phyloP scores from a whole-genome alignment of 176 grass and related monocot genomes.

The Microstegium vimineum region DNA sequence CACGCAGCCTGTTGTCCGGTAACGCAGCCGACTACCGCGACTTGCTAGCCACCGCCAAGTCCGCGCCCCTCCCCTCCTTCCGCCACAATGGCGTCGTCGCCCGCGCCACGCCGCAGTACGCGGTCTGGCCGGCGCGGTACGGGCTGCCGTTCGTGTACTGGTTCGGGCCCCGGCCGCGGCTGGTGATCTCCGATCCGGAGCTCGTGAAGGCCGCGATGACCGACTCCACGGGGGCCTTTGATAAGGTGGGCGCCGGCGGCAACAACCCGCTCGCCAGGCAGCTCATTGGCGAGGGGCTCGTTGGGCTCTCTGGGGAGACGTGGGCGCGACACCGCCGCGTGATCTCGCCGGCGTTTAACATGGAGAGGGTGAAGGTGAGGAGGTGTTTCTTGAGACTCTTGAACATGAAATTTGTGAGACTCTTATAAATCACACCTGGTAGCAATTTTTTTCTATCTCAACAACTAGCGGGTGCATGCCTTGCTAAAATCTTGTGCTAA shows the following conservation, averaged over 20 bases:
- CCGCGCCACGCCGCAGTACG: constrained; percentile 52
- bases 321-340: constrained; percentile 69
- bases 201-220: constrained; percentile 46
- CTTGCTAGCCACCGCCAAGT: constrained; percentile 30
- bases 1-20: constrained; percentile 46
- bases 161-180: constrained; percentile 51
- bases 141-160: constrained; percentile 65
- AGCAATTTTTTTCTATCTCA: not conserved
- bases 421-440: not conserved
- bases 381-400: not conserved
- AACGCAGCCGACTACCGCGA: constrained; percentile 37
- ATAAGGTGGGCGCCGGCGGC: not conserved
- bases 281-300: constrained; percentile 58
- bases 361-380: constrained; percentile 77
- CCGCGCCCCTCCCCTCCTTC: constrained; percentile 45
- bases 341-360: constrained; percentile 75
- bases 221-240: constrained; percentile 51
- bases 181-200: constrained; percentile 53
- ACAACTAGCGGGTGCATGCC: not conserved
- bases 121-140: constrained; percentile 46
- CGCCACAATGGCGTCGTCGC: constrained; percentile 47
- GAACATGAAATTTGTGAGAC: not conserved
- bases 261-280: constrained; percentile 51
- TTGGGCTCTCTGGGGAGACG: constrained; percentile 43
- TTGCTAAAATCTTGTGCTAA: not conserved